These are phyloP conservation scores for Trifolium repens DNA, from an alignment of 306 rosid species.

Conservation along the genomic window DNA sequence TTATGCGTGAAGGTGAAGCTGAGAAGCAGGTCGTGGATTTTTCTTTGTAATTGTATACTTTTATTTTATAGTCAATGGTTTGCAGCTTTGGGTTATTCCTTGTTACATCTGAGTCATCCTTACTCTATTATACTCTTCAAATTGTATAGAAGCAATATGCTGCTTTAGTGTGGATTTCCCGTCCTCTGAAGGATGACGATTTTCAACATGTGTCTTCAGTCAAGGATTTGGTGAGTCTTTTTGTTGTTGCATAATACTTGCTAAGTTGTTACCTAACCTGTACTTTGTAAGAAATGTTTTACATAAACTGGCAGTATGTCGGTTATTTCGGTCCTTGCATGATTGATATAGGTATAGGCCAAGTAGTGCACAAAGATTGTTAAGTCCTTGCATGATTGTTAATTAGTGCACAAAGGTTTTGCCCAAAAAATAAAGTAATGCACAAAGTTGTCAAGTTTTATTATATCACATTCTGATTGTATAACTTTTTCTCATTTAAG, in stretches of 20 bases:
- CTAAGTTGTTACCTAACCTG: slow-evolving; percentile 18
- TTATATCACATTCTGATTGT: background rate
- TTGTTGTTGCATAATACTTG: slow-evolving; percentile 4
- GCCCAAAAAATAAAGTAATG: background rate
- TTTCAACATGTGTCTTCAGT: slow-evolving; percentile 58
- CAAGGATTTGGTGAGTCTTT: slow-evolving; percentile 51
- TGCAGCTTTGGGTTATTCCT: slow-evolving; percentile 11
- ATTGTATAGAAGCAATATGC: slow-evolving; percentile 82
- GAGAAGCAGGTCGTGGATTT: slow-evolving; percentile 80
- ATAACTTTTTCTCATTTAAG: slow-evolving; percentile 3
- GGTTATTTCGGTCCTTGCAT: slow-evolving; percentile 6
- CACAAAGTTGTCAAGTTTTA: background rate
- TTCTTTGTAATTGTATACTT: slow-evolving; percentile 21
- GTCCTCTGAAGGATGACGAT: slow-evolving; percentile 72
- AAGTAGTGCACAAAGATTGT: slow-evolving; percentile 11
- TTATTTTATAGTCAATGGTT: slow-evolving; percentile 18
- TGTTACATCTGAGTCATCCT: slow-evolving; percentile 11
- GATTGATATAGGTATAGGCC: slow-evolving; percentile 25
- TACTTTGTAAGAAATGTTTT: slow-evolving; percentile 12
- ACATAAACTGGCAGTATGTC: background rate
- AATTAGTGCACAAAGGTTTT: slow-evolving; percentile 7
- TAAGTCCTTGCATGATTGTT: background rate
- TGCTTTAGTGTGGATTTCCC: slow-evolving; percentile 92
- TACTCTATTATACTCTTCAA: slow-evolving; percentile 26
- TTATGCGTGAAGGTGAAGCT: slow-evolving; percentile 93